Percentiles rank a stretch among this genome's conserved stretches.
Evolutionary conservation across 495 filamentous ascomycete species (phyloP).

Genomic region (Aspergillus saccharolyticus): DNA sequence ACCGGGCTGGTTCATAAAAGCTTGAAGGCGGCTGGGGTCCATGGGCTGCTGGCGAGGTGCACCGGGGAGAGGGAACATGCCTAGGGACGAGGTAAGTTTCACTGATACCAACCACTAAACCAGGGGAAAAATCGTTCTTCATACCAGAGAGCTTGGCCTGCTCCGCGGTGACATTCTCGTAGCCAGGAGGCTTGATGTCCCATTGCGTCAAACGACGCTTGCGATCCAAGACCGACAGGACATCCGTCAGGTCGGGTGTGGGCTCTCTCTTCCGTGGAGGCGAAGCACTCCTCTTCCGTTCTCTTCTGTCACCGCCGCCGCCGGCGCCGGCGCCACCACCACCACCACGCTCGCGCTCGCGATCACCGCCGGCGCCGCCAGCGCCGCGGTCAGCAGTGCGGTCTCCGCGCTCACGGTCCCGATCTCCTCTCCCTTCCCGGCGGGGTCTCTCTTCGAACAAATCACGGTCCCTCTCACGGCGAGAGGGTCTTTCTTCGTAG

Average conservation of each 20-base stretch:
- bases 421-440: constrained; percentile 50
- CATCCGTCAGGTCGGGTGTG: constrained; percentile 88
- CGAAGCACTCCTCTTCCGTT: constrained; percentile 70
- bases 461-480: constrained; percentile 53
- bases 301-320: constrained; percentile 37
- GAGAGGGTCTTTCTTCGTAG: constrained; percentile 55
- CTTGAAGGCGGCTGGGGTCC: constrained; percentile 90
- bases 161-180: constrained; percentile 97
- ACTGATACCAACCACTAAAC: neutral
- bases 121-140: constrained; percentile 14
- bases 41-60: constrained; percentile 93
- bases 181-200: constrained; percentile 98
- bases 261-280: constrained; percentile 90
- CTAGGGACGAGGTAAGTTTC: constrained; percentile 28
- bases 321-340: constrained; percentile 20
- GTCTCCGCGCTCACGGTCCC: constrained; percentile 31
- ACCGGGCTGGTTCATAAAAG: constrained; percentile 87
- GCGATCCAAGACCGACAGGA: constrained; percentile 69
- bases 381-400: constrained; percentile 27
- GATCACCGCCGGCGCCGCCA: constrained; percentile 18
- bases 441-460: constrained; percentile 60
- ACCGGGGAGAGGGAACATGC: constrained; percentile 96
- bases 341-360: constrained; percentile 18
- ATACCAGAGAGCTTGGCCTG: constrained; percentile 95
- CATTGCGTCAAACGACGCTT: constrained; percentile 93